Base-by-base conservation (phyloP, 2,329 filamentous ascomycete species). In the Tolypocladium pustulatum region DNA sequence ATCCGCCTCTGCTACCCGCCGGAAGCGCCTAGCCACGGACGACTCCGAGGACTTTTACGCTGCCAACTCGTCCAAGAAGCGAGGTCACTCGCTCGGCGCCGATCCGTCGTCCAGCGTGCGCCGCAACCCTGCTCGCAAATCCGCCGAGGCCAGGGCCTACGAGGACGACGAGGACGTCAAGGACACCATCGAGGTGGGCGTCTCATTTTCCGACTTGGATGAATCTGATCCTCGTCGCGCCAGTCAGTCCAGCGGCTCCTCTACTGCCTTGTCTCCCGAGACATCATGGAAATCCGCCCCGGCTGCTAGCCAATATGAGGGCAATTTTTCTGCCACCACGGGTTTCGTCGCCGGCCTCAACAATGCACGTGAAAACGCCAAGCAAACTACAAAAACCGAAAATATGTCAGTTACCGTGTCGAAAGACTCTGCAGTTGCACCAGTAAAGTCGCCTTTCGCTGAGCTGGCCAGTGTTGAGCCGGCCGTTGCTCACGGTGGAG, bases 181-280 rank as follows among this genome's bases (percentile, higher is more conserved):
- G 65, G 81, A 84, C 65, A 83, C 80, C 17, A 84, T 84, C 60
- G 78, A 83, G 64, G 81, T 83, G 55, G 78, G 80, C 54, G 76
- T 78, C 46, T 70, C 68, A 37, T 69, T 67, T 49, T 69, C 71
- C 34, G 71, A 73, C 55, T 59, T 66, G 56, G 68, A 69, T 51
- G 68, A 70, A 49, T 68, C 68, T 30, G 71, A 72, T 36, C 57
- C 64, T 25, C 64, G 61, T 49, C 65, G 63, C 13, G 58, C 61
- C 53, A 63, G 63, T 55, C 63, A 61, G 55, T 68, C 68, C 55
- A 67, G 68, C 59, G 60, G 62, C 60, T 72, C 70, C 52, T 71
- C 70, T 8, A 62, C 69, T 40, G 62, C 63, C 36, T 64, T 66
- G 57, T 60, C 65, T 25, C 58, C 58, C 22, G 58, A 63, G 25